Percentiles rank a stretch among this genome's conserved stretches.
Evolutionary conservation across 2,329 filamentous ascomycete species (phyloP).

Genomic region (Arachnopeziza araneosa): DNA sequence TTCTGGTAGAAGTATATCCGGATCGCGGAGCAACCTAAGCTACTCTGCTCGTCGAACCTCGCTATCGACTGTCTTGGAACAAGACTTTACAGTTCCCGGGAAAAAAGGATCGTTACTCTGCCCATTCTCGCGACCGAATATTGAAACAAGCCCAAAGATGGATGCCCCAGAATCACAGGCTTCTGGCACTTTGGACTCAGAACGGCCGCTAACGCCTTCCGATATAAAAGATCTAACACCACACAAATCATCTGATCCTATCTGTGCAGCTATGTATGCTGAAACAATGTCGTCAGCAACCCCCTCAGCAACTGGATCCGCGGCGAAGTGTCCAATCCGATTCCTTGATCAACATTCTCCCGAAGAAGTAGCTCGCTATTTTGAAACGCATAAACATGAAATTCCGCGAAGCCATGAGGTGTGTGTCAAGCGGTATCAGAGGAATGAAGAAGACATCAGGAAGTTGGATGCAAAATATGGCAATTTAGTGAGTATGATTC

Average conservation of each 20-base stretch:
- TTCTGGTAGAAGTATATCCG: conserved; percentile 34
- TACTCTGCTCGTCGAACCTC: conserved; percentile 44
- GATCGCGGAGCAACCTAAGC: conserved; percentile 33
- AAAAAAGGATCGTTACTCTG: conserved; percentile 75
- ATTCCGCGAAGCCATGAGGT: conserved; percentile 90
- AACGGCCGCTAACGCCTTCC: conserved; percentile 22
- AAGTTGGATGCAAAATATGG: conserved; percentile 87
- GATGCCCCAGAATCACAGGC: conserved; percentile 13
- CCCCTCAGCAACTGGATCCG: conserved; percentile 44
- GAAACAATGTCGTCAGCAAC: conserved; percentile 43
- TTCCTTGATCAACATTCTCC: conserved; percentile 89
- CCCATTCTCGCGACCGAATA: conserved; percentile 56
- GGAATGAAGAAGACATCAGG: conserved; percentile 76
- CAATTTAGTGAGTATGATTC: conserved; percentile 89
- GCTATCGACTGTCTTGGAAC: conserved; percentile 66
- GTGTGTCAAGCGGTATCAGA: conserved; percentile 84
- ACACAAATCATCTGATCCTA: conserved; percentile 51
- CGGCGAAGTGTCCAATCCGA: conserved; percentile 80
- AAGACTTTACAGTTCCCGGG: conserved; percentile 84
- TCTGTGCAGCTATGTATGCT: conserved; percentile 58
- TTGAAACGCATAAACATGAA: conserved; percentile 93
- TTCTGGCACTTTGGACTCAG: conserved; percentile 21
- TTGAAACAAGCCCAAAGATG: conserved; percentile 15
- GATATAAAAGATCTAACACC: conserved; percentile 37
- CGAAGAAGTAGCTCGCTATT: conserved; percentile 87